A percentile compares a stretch with the other conserved stretches of the same genome.
Conservation (phyloP, 805 yeast genomes). For the Starmerella vaccinii region DNA sequence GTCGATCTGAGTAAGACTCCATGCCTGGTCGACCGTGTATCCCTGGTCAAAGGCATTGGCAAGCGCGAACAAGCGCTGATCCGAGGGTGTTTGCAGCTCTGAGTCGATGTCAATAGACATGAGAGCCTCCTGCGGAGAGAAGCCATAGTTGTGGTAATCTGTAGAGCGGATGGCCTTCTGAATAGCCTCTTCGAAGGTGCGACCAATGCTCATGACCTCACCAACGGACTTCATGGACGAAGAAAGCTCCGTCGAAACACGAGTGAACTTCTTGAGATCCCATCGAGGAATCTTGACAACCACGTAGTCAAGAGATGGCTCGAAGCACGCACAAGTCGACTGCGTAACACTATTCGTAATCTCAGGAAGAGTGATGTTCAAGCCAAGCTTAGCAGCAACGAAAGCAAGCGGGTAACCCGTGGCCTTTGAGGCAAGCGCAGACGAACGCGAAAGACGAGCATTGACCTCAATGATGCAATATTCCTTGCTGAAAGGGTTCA, state of each 20-base stretch:
- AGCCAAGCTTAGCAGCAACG: constrained; percentile 93
- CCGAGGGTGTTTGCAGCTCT: constrained; percentile 95
- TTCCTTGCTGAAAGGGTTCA: constrained; percentile 86
- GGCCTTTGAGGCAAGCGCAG: constrained; percentile 98
- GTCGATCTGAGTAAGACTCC: constrained; percentile 85
- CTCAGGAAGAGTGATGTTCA: constrained; percentile 83
- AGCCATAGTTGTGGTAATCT: constrained; percentile 92
- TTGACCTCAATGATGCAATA: constrained; percentile 96
- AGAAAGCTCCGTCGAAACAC: constrained; percentile 77
- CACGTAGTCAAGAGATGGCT: constrained; percentile 92
- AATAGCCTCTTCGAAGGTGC: constrained; percentile 94
- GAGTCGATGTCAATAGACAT: constrained; percentile 86
- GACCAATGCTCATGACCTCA: constrained; percentile 96
- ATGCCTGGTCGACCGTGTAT: constrained; percentile 83
- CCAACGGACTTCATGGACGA: constrained; percentile 98
- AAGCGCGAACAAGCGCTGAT: constrained; percentile 89
- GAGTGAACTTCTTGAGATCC: constrained; percentile 92
- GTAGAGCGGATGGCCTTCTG: constrained; percentile 96
- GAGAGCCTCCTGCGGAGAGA: constrained; percentile 54
- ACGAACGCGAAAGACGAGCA: constrained; percentile 94
- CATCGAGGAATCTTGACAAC: constrained; percentile 98
- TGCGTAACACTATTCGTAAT: constrained; percentile 87
- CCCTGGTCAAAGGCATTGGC: constrained; percentile 89
- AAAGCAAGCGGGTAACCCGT: constrained; percentile 97
- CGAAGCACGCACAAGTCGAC: constrained; percentile 91